These are phyloP conservation scores for Suaeda aralocaspica DNA, from an alignment of 148 eudicot species.

Conservation along the genomic window DNA sequence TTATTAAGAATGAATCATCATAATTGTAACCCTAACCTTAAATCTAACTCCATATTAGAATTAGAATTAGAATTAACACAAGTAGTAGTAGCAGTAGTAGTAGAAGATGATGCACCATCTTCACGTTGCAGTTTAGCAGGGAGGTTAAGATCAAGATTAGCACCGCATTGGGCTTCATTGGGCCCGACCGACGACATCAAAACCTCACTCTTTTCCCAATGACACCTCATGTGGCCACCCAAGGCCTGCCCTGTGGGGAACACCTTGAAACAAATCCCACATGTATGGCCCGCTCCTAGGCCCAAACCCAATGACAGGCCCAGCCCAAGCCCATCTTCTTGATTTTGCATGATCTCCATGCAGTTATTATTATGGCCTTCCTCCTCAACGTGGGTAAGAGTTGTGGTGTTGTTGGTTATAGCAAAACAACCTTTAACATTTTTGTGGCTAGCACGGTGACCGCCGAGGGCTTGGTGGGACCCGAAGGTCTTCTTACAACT, in stretches of 20 bases:
- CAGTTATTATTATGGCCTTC: background rate
- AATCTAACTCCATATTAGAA: conserved; percentile 42
- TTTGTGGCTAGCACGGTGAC: conserved; percentile 88
- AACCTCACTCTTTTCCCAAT: conserved; percentile 51
- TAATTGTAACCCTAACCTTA: conserved; percentile 57
- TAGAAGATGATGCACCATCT: conserved; percentile 24
- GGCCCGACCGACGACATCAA: conserved; percentile 7
- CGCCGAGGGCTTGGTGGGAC: conserved; percentile 86
- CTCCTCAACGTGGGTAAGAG: background rate
- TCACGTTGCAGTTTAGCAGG: conserved; percentile 19
- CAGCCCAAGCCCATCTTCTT: background rate
- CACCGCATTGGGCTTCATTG: conserved; percentile 9
- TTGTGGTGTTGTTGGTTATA: conserved; percentile 10
- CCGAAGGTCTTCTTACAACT: conserved; percentile 83
- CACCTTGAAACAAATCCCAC: conserved; percentile 56
- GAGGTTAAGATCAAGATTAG: conserved; percentile 42
- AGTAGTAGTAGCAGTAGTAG: too few species aligned
- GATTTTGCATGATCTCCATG: background rate
- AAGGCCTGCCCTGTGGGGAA: conserved; percentile 79
- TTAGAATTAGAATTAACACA: background rate
- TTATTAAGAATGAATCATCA: background rate
- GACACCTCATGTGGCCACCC: conserved; percentile 80
- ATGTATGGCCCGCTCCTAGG: conserved; percentile 39
- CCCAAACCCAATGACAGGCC: conserved; percentile 16
- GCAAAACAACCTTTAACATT: conserved; percentile 88